Conservation (phyloP, 2,329 filamentous ascomycete species). For the Aspergillus floridensis region DNA sequence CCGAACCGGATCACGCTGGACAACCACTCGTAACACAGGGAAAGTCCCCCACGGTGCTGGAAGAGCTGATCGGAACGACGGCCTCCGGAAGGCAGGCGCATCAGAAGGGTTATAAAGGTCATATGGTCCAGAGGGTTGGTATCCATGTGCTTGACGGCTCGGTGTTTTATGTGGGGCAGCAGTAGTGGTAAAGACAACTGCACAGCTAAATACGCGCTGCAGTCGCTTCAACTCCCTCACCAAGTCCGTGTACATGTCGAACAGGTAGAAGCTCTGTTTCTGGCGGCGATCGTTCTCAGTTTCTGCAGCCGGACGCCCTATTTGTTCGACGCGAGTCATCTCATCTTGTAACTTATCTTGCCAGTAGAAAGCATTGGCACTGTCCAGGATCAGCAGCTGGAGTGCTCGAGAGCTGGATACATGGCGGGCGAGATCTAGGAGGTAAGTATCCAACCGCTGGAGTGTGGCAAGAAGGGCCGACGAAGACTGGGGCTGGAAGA, state of each 20-base stretch:
- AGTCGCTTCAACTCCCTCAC: slow-evolving; percentile 33
- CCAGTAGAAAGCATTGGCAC: slow-evolving; percentile 56
- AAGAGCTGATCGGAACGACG: slow-evolving; percentile 34
- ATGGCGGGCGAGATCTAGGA: slow-evolving; percentile 47
- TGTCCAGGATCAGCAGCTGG: slow-evolving; percentile 54
- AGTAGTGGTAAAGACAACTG: slow-evolving; percentile 39
- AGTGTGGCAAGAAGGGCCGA: slow-evolving; percentile 52
- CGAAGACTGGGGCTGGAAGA: slow-evolving; percentile 57
- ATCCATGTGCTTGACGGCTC: slow-evolving; percentile 1
- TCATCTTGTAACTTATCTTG: slow-evolving; percentile 49
- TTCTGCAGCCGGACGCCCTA: slow-evolving; percentile 30
- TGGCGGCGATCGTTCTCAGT: slow-evolving; percentile 27
- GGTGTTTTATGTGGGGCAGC: slow-evolving; percentile 6
- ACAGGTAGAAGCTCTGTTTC: slow-evolving; percentile 30
- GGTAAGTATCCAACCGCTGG: slow-evolving; percentile 47
- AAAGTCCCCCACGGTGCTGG: slow-evolving; percentile 41
- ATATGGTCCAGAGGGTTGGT: slow-evolving; percentile 22
- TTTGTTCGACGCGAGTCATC: slow-evolving; percentile 40
- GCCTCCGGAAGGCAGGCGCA: slow-evolving; percentile 13
- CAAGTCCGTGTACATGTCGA: slow-evolving; percentile 32
- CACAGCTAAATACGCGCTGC: slow-evolving; percentile 39
- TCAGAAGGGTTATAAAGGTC: slow-evolving; percentile 14
- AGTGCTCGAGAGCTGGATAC: slow-evolving; percentile 48
- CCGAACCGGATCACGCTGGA: slow-evolving; percentile 35
- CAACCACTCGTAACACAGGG: slow-evolving; percentile 37